Percentiles rank a stretch among this genome's conserved stretches.
phyloP scores from a whole-genome alignment of 1,284 basidiomycete species.

The Ganoderma lingzhi region DNA sequence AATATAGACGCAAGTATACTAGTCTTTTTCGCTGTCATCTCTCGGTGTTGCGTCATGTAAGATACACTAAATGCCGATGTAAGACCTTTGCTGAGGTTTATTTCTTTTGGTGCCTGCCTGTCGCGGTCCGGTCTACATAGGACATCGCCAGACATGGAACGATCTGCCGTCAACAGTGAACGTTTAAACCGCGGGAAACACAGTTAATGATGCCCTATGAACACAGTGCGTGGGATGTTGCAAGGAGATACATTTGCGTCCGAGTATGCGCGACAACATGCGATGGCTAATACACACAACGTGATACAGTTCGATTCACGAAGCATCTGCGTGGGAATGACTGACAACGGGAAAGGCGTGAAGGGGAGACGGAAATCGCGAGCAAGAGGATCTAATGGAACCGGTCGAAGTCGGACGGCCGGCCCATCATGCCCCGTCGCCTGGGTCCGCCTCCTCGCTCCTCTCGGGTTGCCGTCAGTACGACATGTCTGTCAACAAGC shows the following conservation, averaged over 20 bases:
- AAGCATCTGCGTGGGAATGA: background rate
- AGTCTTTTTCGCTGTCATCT: too few relatives aligned
- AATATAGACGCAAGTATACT: too few relatives aligned
- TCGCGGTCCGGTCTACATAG: too few relatives aligned
- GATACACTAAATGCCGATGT: too few relatives aligned
- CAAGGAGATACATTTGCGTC: conserved; percentile 6
- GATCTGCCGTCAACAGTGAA: too few relatives aligned
- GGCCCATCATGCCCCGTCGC: conserved; percentile 44
- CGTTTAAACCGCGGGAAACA: too few relatives aligned
- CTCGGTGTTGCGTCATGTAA: too few relatives aligned
- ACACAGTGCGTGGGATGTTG: background rate
- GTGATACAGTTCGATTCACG: conserved; percentile 21
- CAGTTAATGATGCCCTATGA: too few relatives aligned
- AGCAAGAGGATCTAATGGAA: conserved; percentile 45
- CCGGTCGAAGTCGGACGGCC: conserved; percentile 60
- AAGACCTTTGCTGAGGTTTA: too few relatives aligned
- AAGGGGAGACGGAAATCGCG: background rate
- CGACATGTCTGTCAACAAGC: conserved; percentile 48
- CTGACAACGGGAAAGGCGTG: conserved; percentile 1
- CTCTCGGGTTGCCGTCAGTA: conserved; percentile 44
- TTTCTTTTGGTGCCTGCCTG: too few relatives aligned
- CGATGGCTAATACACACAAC: conserved; percentile 30
- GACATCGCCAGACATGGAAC: too few relatives aligned
- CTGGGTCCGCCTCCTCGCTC: conserved; percentile 39
- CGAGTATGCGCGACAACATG: conserved; percentile 20